phyloP scores from a whole-genome alignment of 1,284 basidiomycete genomes.

The Thelephora terrestris region DNA sequence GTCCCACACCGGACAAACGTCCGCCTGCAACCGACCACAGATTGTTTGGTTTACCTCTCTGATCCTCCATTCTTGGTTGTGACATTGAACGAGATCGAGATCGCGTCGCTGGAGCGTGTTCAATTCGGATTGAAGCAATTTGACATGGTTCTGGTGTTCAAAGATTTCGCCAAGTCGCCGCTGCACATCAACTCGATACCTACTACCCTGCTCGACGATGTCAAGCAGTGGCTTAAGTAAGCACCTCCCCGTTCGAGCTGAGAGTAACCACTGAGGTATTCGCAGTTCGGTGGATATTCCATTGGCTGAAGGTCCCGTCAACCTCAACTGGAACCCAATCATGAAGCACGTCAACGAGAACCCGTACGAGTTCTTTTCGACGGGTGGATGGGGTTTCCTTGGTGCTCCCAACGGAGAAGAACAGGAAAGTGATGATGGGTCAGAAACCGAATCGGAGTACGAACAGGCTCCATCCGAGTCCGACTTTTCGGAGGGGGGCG shows the following conservation, averaged over 20 bases:
- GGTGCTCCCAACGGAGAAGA: constrained; percentile 63
- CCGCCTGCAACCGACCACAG: constrained; percentile 91
- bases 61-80: constrained; percentile 96
- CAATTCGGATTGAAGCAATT: constrained; percentile 97
- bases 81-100: constrained; percentile 90
- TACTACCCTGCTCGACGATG: constrained; percentile 84
- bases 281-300: constrained; percentile 90
- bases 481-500: constrained; percentile 36
- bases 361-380: constrained; percentile 92
- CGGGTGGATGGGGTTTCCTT: constrained; percentile 94
- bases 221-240: constrained; percentile 97
- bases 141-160: constrained; percentile 94
- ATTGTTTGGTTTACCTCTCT: constrained; percentile 92
- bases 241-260: constrained; percentile 21
- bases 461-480: constrained; percentile 51
- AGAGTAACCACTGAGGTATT: constrained; percentile 2
- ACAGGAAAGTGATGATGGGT: constrained; percentile 62
- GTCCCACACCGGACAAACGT: constrained; percentile 96
- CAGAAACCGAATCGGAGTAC: constrained; percentile 75
- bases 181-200: constrained; percentile 95
- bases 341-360: constrained; percentile 97
- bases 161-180: constrained; percentile 88
- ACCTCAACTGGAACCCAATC: constrained; percentile 96
- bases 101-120: constrained; percentile 94
- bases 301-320: constrained; percentile 93